These are phyloP conservation scores for Ustilago nuda DNA, from an alignment of 1,284 basidiomycete genomes.

Conservation along the genomic window DNA sequence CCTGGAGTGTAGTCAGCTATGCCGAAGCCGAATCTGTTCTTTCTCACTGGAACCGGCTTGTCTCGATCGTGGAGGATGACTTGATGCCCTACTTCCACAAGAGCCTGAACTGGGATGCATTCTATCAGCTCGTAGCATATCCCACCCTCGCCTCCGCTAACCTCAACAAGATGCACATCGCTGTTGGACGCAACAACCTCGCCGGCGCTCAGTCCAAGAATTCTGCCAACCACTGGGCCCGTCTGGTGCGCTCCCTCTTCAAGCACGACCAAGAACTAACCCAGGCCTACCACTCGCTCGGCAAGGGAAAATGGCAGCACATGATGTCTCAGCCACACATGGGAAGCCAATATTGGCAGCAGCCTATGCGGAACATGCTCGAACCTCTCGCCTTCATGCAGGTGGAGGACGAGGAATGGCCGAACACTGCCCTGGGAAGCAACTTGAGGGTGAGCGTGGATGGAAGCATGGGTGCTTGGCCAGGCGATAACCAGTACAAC, in stretches of 20 bases:
- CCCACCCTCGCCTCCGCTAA: conserved; percentile 29
- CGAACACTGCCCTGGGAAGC: conserved; percentile 24
- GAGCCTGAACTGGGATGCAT: conserved; percentile 29
- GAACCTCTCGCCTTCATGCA: conserved; percentile 11
- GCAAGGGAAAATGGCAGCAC: conserved; percentile 28
- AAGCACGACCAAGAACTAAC: conserved; percentile 21
- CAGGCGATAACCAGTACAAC: conserved; percentile 43
- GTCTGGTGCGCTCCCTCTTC: conserved; percentile 15
- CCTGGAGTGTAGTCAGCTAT: conserved; percentile 77
- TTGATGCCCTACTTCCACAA: conserved; percentile 18
- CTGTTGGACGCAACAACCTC: conserved; percentile 31
- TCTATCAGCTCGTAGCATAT: conserved; percentile 36
- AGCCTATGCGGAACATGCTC: conserved; percentile 35
- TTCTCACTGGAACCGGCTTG: conserved; percentile 15
- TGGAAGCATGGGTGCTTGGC: conserved; percentile 42
- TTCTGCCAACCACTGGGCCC: conserved; percentile 29
- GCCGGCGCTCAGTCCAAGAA: conserved; percentile 34
- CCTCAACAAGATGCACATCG: conserved; percentile 32
- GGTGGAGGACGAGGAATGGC: conserved; percentile 18
- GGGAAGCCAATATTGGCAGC: conserved; percentile 41
- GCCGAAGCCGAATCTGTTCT: conserved; percentile 74
- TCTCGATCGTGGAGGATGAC: conserved; percentile 11
- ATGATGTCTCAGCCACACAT: conserved; percentile 42
- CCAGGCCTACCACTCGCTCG: conserved; percentile 20
- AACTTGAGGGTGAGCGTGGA: conserved; percentile 29